Percentiles rank a stretch among this genome's conserved stretches.
Conservation (phyloP, 164 flowering plant genomes). For the Vitis amurensis region DNA sequence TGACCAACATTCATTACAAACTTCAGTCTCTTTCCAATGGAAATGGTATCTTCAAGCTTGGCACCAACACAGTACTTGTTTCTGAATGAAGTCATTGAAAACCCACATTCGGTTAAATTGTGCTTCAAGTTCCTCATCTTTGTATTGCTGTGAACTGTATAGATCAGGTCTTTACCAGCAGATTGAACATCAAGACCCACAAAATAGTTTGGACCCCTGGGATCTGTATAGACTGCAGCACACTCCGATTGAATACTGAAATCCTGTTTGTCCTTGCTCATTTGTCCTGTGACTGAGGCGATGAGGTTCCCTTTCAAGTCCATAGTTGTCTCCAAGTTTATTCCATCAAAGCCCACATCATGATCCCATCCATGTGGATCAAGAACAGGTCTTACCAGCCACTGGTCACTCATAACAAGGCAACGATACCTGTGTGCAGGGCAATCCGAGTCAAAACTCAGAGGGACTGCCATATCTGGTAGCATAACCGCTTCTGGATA, state of each 20-base stretch:
- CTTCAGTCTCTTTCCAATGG: conserved; percentile 64
- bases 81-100: conserved; percentile 70
- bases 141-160: conserved; percentile 58
- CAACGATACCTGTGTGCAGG: conserved; percentile 80
- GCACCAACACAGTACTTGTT: conserved; percentile 61
- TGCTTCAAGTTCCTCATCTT: conserved; percentile 53
- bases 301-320: conserved; percentile 43
- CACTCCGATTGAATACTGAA: conserved; percentile 73
- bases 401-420: conserved; percentile 60
- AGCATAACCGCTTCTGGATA: conserved; percentile 58
- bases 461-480: conserved; percentile 85
- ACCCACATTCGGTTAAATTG: conserved; percentile 67
- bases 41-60: conserved; percentile 75
- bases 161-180: conserved; percentile 57
- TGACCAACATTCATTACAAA: conserved; percentile 62
- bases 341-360: conserved; percentile 95
- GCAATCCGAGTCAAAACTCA: conserved; percentile 72
- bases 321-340: conserved; percentile 65
- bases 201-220: conserved; percentile 42
- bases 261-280: conserved; percentile 86
- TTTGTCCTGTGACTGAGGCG: conserved; percentile 65
- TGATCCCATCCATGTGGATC: conserved; percentile 98
- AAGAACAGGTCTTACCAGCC: conserved; percentile 81
- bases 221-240: conserved; percentile 47
- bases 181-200: conserved; percentile 77